phyloP scores from a whole-genome alignment of 345 rosid genomes.

The Hibiscus syriacus region DNA sequence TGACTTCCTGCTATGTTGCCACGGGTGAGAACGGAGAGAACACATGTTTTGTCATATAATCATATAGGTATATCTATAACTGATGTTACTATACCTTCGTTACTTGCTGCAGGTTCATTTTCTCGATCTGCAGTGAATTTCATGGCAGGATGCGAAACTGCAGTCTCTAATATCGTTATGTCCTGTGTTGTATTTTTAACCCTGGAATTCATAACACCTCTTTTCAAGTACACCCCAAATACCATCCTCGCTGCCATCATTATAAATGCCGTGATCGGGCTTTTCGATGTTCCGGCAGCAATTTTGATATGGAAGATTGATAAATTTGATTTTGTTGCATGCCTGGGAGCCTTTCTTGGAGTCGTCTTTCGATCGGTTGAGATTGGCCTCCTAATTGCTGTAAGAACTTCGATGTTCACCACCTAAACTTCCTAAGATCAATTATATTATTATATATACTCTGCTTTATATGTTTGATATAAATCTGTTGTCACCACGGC shows the following conservation, averaged over 20 bases:
- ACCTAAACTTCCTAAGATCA: neutral
- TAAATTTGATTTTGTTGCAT: conserved; percentile 37
- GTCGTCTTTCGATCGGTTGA: conserved; percentile 77
- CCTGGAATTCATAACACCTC: conserved; percentile 73
- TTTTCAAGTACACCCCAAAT: conserved; percentile 88
- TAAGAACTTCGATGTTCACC: conserved; percentile 6
- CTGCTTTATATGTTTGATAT: neutral
- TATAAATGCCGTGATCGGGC: conserved; percentile 65
- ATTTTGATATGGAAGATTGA: conserved; percentile 59
- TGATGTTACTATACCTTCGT: neutral
- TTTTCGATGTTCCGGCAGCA: conserved; percentile 65
- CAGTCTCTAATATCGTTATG: conserved; percentile 86
- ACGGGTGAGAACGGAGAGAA: conserved; percentile 39
- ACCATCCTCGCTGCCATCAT: conserved; percentile 89
- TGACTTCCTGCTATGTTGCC: conserved; percentile 95
- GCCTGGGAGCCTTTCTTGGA: conserved; percentile 96
- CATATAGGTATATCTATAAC: neutral
- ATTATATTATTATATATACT: neutral
- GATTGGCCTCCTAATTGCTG: conserved; percentile 87
- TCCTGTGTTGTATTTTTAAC: conserved; percentile 79
- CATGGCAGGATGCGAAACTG: conserved; percentile 93
- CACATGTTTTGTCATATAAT: neutral
- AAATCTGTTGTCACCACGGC: neutral
- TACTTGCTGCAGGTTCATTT: conserved; percentile 59
- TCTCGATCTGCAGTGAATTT: conserved; percentile 91